Conservation (phyloP, 139 green algal species). For the Volvox reticuliferus region DNA sequence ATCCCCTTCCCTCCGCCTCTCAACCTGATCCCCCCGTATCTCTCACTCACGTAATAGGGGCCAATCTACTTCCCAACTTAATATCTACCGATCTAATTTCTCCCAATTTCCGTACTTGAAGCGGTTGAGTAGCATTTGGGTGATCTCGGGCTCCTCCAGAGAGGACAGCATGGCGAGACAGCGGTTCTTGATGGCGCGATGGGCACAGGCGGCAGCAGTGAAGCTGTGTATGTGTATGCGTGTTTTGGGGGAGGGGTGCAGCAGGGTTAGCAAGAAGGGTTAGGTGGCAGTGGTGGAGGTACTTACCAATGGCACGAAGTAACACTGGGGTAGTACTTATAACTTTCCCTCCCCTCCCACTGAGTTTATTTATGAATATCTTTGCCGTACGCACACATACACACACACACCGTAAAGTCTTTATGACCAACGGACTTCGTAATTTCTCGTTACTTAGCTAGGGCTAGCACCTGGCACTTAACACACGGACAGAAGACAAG, state of each 20-base stretch:
- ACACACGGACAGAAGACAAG: too few relatives aligned
- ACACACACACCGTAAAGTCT: too few relatives aligned
- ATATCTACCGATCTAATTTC: neutral
- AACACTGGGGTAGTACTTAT: too few relatives aligned
- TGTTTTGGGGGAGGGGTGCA: neutral
- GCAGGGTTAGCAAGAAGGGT: neutral
- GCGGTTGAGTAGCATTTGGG: slow-evolving; percentile 69
- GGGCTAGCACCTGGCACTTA: too few relatives aligned
- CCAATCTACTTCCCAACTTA: neutral
- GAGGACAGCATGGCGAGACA: slow-evolving; percentile 81
- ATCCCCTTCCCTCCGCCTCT: neutral
- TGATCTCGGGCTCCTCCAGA: slow-evolving; percentile 79
- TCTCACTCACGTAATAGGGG: neutral
- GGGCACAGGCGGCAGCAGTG: slow-evolving; percentile 69
- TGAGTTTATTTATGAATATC: too few relatives aligned
- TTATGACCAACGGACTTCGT: too few relatives aligned
- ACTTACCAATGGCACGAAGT: too few relatives aligned
- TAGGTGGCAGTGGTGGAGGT: too few relatives aligned
- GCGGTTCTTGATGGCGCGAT: slow-evolving; percentile 89
- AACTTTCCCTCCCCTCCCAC: too few relatives aligned
- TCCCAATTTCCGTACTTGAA: slow-evolving; percentile 41
- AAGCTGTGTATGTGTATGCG: slow-evolving; percentile 64
- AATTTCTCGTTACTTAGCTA: too few relatives aligned
- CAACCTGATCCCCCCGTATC: neutral
- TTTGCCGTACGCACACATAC: too few relatives aligned